Evolutionary conservation across 2,329 filamentous ascomycete genomes (phyloP), one percentile per base, ranked within the genome.

Genomic region (Fusarium avenaceum): DNA sequence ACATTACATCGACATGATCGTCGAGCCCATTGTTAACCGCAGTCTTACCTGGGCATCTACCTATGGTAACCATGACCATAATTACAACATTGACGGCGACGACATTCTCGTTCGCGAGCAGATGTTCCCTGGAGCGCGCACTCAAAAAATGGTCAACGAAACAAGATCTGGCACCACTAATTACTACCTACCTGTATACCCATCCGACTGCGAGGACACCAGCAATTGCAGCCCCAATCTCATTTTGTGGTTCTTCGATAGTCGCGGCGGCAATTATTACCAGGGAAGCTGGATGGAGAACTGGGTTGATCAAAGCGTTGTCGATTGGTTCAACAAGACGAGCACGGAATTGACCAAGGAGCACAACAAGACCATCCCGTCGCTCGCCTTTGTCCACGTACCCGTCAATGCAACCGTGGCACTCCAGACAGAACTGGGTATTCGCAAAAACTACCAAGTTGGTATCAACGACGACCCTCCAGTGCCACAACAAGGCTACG

Each of bases 231-330:
- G 68, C 2, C 81, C 82, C 0, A 78, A 79, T 46, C 67, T 84
- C 32, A 72, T 93, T 1, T 79, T 93, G 2, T 93, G 90, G 89
- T 92, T 92, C 78, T 92, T 93, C 70, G 91, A 93, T 72, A 86
- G 83, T 56, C 82, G 86, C 17, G 89, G 89, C 35, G 89, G 89
- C 9, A 80, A 80, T 51, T 79, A 81, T 48, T 87, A 83, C 69
- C 83, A 84, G 59, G 71, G 64, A 71, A 67, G 44, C 53, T 79
- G 52, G 49, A 74, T 15, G 56, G 74, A 43, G 70, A 77, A 81
- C 58, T 85, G 83, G 83, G 83, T 85, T 4, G 79, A 84, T 50
- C 51, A 63, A 7, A 76, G 74, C 10, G 82, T 84, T 13, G 83
- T 83, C 1, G 61, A 76, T 3, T 86, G 84, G 83, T 85, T 84